These are phyloP conservation scores for Penicillium malachiteum DNA, from an alignment of 495 filamentous ascomycete genomes.

Conservation along the genomic window DNA sequence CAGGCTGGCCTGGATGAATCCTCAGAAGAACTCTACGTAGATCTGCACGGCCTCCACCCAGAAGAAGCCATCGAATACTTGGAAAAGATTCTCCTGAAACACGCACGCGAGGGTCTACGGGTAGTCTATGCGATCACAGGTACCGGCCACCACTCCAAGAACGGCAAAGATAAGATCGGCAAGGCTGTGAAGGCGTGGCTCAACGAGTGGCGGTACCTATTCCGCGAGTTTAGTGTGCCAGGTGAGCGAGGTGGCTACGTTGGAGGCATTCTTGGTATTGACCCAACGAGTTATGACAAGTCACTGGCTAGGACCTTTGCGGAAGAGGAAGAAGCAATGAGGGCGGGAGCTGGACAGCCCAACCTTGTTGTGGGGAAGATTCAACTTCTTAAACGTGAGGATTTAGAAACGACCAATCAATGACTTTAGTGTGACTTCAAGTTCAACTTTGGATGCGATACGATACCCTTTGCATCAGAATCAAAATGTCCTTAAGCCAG, in stretches of 20 bases:
- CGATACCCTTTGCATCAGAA: constrained; percentile 6
- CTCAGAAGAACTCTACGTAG: constrained; percentile 81
- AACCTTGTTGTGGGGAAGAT: constrained; percentile 45
- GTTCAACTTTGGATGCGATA: background rate
- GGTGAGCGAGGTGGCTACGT: constrained; percentile 78
- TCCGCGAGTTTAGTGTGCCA: constrained; percentile 92
- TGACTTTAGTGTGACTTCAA: constrained; percentile 13
- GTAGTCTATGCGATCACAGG: constrained; percentile 95
- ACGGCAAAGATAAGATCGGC: constrained; percentile 97
- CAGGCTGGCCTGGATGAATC: constrained; percentile 38
- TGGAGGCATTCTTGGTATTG: constrained; percentile 92
- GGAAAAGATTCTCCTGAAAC: constrained; percentile 79
- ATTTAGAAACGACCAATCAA: constrained; percentile 31
- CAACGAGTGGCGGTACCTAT: constrained; percentile 94
- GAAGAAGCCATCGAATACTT: constrained; percentile 97
- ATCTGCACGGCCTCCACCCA: constrained; percentile 93
- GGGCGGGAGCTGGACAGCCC: constrained; percentile 22
- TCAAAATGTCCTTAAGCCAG: background rate
- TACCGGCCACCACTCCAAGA: constrained; percentile 96
- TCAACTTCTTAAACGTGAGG: constrained; percentile 48
- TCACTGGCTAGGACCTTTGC: constrained; percentile 33
- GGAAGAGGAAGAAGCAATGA: constrained; percentile 20
- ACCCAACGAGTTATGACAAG: constrained; percentile 86
- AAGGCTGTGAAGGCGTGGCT: constrained; percentile 89
- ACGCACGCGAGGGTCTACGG: constrained; percentile 61